Base-by-base conservation (phyloP, 2,329 filamentous ascomycete species). In the Aspergillus latus region DNA sequence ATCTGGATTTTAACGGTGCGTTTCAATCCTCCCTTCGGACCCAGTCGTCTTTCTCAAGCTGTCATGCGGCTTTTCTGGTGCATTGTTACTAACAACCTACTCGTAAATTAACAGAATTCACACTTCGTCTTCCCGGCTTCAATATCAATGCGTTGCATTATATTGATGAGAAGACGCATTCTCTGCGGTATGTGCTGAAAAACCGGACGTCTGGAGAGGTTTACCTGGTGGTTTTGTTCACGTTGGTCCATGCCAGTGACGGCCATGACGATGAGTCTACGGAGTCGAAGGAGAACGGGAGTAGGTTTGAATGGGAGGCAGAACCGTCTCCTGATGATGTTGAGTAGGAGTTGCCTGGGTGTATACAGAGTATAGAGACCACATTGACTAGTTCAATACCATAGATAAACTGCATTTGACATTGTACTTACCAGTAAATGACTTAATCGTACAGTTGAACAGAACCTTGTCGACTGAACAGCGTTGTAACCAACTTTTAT, bases 121-220 rank as follows among this genome's bases (percentile, higher is more conserved):
- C 72, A 2, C 64, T 76, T 13, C 70, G 70, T 9, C 59, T 76
- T 26, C 73, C 72, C 28, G 71, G 73, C 1, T 72, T 75, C 52
- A 61, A 58, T 13, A 61, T 74, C 44, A 72, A 71, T 54, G 66
- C 74, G 47, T 61, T 67, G 40, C 67, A 72, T 47, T 74, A 75
- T 54, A 72, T 78, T n/a, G 69, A 76, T 66, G 82, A 84, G 70
- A 89, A 89, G 80, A 88, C 89, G 79, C 90, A 95, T 76, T 82
- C 86, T 64, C 84, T 95, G 76, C 92, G 92, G 82, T 97, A 97
- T 75, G 90, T 95, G 57, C 82, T 97, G 68, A 93, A 92, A 70
- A 89, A 97, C 74, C 85, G 84, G 59, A 74, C 80, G 21, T 93
- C 89, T 0, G 84, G 84, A 47, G 83, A 89, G 34, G 82, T 90